These are phyloP conservation scores for Tetradesmus lagerheimii DNA, from an alignment of 139 green algal genomes.

Conservation along the genomic window DNA sequence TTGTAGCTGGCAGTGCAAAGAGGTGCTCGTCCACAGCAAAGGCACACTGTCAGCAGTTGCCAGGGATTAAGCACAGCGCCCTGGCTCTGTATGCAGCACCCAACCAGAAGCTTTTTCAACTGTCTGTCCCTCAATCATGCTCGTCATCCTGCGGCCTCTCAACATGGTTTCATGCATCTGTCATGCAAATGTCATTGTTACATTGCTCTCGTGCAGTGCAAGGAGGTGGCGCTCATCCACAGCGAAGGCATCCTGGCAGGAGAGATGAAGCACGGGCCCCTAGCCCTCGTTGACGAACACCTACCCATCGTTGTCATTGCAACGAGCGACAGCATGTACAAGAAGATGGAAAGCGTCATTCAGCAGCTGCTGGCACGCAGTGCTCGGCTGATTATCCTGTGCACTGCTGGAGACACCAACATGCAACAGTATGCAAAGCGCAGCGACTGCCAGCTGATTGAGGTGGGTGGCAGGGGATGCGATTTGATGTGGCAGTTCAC, in stretches of 20 bases:
- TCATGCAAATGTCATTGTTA: no score
- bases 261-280: slow-evolving; percentile 99
- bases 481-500: neutral
- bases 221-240: slow-evolving; percentile 97
- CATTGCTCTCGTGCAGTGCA: slow-evolving; percentile 65
- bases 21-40: no score
- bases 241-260: slow-evolving; percentile 97
- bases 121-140: no score
- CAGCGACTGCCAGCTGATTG: neutral
- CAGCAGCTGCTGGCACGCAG: slow-evolving; percentile 89
- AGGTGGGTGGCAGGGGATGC: neutral
- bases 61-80: no score
- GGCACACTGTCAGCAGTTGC: no score
- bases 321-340: slow-evolving; percentile 79
- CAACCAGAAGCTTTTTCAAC: no score
- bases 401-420: slow-evolving; percentile 72
- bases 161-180: no score
- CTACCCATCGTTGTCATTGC: slow-evolving; percentile 96
- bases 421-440: slow-evolving; percentile 42
- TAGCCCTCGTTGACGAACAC: slow-evolving; percentile 96
- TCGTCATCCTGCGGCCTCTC: no score
- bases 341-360: slow-evolving; percentile 94
- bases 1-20: no score
- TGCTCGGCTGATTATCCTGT: slow-evolving; percentile 89
- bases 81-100: no score